Conservation (phyloP, 345 rosid genomes). For the Iberis pinnata region DNA sequence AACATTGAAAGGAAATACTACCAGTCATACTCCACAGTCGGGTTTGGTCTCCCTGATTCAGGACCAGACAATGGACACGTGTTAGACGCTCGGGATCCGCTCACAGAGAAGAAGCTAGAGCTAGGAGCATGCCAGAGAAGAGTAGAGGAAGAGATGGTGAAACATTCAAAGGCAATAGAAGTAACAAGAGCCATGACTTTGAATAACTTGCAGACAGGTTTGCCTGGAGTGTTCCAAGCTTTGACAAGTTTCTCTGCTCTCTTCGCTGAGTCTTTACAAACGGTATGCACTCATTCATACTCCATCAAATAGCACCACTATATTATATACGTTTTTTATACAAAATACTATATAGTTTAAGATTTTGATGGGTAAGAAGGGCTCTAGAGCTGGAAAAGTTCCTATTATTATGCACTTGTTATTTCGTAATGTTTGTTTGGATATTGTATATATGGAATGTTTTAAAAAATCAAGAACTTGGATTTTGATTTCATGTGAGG, state of each 20-base stretch:
- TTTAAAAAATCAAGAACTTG: background rate
- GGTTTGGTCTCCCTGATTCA: conserved; percentile 65
- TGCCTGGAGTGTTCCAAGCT: conserved; percentile 93
- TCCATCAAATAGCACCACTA: conserved; percentile 50
- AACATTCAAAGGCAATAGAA: conserved; percentile 79
- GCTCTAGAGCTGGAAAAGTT: too few species aligned
- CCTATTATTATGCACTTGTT: conserved; percentile 4
- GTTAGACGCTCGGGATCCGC: conserved; percentile 85
- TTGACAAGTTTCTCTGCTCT: conserved; percentile 75
- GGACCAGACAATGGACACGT: conserved; percentile 58
- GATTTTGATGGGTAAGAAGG: conserved; percentile 2
- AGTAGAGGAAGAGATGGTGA: conserved; percentile 87
- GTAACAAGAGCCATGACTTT: conserved; percentile 88
- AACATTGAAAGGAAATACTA: conserved; percentile 89
- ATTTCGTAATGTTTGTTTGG: conserved; percentile 13
- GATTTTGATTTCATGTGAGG: conserved; percentile 20
- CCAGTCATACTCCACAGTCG: conserved; percentile 86
- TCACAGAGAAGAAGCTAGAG: conserved; percentile 74
- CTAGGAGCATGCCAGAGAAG: conserved; percentile 80
- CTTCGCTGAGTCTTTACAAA: conserved; percentile 55
- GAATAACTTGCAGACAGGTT: conserved; percentile 81
- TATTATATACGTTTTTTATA: conserved; percentile 11
- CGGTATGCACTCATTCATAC: conserved; percentile 73
- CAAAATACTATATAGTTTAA: conserved; percentile 12
- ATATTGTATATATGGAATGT: conserved; percentile 21